Conservation (phyloP, 495 filamentous ascomycete species). For the Glutinoglossum americanum region DNA sequence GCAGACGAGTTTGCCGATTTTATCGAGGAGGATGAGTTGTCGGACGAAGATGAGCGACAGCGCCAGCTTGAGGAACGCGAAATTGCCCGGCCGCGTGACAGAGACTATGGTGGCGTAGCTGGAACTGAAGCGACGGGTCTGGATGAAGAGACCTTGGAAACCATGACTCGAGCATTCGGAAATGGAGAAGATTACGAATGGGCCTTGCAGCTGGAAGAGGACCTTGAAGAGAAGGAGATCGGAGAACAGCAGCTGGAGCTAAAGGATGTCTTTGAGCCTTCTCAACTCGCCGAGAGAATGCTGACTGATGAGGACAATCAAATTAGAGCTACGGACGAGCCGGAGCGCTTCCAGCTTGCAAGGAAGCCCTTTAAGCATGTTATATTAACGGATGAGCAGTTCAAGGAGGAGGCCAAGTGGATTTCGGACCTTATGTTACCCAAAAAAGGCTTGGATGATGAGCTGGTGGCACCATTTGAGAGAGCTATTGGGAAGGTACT, state of each 20-base stretch:
- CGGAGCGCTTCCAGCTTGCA: constrained; percentile 82
- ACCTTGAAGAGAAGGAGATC: constrained; percentile 45
- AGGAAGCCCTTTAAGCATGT: constrained; percentile 69
- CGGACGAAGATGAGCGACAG: constrained; percentile 61
- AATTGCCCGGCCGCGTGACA: constrained; percentile 44
- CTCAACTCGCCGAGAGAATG: constrained; percentile 77
- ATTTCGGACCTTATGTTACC: constrained; percentile 74
- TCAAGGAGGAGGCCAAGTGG: constrained; percentile 76
- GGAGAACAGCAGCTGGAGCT: constrained; percentile 59
- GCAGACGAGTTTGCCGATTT: constrained; percentile 89
- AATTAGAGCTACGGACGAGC: constrained; percentile 70
- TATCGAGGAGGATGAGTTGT: constrained; percentile 87
- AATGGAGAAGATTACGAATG: constrained; percentile 89
- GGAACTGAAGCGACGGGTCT: constrained; percentile 51
- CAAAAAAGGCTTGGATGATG: constrained; percentile 48
- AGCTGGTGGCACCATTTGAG: constrained; percentile 62
- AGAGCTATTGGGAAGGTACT: constrained; percentile 79
- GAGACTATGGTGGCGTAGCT: constrained; percentile 37
- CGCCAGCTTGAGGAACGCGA: constrained; percentile 70
- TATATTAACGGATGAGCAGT: constrained; percentile 53
- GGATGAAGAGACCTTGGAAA: constrained; percentile 76
- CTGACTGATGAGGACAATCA: constrained; percentile 86
- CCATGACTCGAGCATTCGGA: constrained; percentile 89
- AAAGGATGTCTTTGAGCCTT: constrained; percentile 95
- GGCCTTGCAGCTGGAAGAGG: constrained; percentile 65